These are phyloP conservation scores for Closterium sp. DNA, from an alignment of 139 green algal genomes.

Conservation along the genomic window DNA sequence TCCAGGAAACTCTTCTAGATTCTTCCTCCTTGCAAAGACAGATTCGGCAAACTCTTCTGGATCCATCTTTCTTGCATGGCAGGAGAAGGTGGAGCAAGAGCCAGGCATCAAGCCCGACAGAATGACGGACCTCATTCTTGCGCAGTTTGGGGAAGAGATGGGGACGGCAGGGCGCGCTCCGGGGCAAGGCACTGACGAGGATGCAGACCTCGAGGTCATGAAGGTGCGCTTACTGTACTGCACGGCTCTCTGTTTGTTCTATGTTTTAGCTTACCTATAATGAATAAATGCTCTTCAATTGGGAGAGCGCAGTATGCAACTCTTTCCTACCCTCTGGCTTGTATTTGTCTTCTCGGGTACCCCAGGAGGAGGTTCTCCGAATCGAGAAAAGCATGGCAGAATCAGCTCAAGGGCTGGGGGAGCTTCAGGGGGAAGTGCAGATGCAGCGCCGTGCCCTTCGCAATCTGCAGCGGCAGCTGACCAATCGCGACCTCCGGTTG, in stretches of 20 bases:
- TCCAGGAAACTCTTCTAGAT: too few species aligned
- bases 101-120: background rate
- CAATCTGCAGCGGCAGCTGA: background rate
- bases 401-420: background rate
- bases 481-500: background rate
- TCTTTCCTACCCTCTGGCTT: background rate
- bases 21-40: too few species aligned
- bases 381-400: background rate
- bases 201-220: background rate
- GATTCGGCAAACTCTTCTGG: too few species aligned
- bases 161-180: background rate
- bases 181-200: background rate
- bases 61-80: background rate
- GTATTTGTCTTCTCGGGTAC: background rate
- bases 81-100: background rate
- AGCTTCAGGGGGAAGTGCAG: background rate
- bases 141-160: background rate
- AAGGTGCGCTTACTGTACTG: background rate
- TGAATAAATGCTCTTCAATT: too few species aligned
- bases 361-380: background rate
- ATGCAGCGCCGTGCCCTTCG: background rate
- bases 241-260: too few species aligned
- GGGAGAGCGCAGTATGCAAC: background rate
- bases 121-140: background rate
- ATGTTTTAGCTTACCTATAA: too few species aligned